A percentile compares a stretch with the other conserved stretches of the same genome.
These are phyloP conservation scores for Boletus reticuloceps DNA, from an alignment of 768 basidiomycete genomes.

Conservation along the genomic window DNA sequence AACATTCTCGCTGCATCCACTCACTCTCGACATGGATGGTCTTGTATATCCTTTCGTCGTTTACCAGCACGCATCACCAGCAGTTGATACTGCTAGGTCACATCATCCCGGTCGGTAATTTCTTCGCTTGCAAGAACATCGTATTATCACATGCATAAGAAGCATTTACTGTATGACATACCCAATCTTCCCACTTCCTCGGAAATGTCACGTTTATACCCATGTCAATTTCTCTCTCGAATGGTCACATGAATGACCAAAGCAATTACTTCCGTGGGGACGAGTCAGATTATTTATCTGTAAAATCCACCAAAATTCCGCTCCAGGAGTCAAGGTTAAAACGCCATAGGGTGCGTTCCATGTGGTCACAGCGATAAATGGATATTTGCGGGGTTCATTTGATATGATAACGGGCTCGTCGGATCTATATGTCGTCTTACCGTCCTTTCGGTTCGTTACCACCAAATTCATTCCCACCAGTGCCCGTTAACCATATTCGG, in stretches of 20 bases:
- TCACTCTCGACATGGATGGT: background rate
- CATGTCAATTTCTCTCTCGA: background rate
- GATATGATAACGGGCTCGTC: slow-evolving; percentile 11
- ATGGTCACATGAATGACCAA: slow-evolving; percentile 2
- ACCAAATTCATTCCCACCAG: background rate
- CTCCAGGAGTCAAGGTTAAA: background rate
- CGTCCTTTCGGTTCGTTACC: slow-evolving; percentile 23
- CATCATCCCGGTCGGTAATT: background rate
- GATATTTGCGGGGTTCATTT: background rate
- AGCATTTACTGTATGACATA: background rate
- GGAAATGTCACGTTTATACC: slow-evolving; percentile 11
- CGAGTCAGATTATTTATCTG: too few species aligned
- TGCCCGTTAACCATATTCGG: slow-evolving; percentile 7
- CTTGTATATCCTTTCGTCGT: background rate
- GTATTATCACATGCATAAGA: background rate
- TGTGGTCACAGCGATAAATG: slow-evolving; percentile 1
- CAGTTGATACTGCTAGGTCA: background rate
- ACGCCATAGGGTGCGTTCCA: slow-evolving; percentile 7
- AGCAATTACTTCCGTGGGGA: too few species aligned
- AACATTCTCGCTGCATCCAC: background rate
- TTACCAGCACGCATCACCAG: background rate
- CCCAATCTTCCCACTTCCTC: slow-evolving; percentile 4
- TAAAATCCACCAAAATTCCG: slow-evolving; percentile 14
- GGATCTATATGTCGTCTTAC: slow-evolving; percentile 21
- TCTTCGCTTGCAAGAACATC: background rate